A percentile compares a stretch with the other conserved stretches of the same genome.
These are phyloP conservation scores for Coniferiporia weirii DNA, from an alignment of 1,284 basidiomycete genomes.

Conservation along the genomic window DNA sequence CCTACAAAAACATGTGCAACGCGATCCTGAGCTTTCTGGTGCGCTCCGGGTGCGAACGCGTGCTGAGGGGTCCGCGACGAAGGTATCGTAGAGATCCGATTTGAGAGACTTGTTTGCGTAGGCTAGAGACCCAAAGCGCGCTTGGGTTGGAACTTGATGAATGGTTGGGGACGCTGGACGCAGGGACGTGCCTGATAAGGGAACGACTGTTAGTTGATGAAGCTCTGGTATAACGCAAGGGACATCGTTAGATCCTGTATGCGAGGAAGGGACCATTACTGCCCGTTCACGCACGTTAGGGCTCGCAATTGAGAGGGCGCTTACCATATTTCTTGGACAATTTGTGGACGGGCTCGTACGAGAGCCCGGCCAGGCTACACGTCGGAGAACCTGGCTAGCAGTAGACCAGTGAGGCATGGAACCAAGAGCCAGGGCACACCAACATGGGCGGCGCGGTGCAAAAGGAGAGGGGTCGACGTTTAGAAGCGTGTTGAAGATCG, in stretches of 20 bases:
- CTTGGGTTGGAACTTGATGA: conserved; percentile 77
- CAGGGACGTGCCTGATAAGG: conserved; percentile 39
- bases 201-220: too few species aligned
- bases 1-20: conserved; percentile 78
- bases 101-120: conserved; percentile 78
- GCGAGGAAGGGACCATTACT: too few species aligned
- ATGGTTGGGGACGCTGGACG: conserved; percentile 83
- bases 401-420: conserved; percentile 41
- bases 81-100: conserved; percentile 78
- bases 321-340: too few species aligned
- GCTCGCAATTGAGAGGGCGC: too few species aligned
- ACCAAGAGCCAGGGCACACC: conserved; percentile 41
- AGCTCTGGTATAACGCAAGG: too few species aligned
- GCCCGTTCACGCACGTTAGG: too few species aligned
- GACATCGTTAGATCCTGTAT: too few species aligned
- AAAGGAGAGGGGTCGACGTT: background rate
- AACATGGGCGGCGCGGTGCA: background rate
- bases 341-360: too few species aligned
- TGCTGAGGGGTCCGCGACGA: conserved; percentile 82
- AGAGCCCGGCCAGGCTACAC: too few species aligned
- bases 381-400: too few species aligned
- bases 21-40: conserved; percentile 88
- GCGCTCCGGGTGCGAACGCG: conserved; percentile 74
- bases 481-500: too few species aligned
- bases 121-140: conserved; percentile 67